Base-by-base conservation (phyloP, 2,329 filamentous ascomycete species). In the Phyllosticta citriasiana region DNA sequence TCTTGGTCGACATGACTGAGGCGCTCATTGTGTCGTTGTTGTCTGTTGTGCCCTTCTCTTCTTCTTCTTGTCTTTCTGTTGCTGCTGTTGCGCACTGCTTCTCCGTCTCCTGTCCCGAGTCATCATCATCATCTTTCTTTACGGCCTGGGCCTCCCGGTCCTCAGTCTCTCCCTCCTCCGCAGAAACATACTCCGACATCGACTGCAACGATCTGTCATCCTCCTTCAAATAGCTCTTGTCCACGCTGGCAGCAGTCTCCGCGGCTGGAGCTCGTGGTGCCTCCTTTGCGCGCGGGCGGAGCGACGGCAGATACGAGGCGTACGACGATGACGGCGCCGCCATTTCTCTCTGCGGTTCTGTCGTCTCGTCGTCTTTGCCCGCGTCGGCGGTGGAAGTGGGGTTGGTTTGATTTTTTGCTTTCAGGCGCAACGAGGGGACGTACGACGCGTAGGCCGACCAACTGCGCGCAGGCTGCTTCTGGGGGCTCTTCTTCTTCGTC, bases 11-110 rank as follows among this genome's bases (percentile, higher is more conserved):
- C 16, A 51, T 40, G 66, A 53, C 47, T 4, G 59, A 61, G 5
- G 65, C 62, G 24, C 53, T 57, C 1, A 71, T 70, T 55, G 72
- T 69, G 65, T 73, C 70, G 63, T 70, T 65, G 57, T 22, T 22
- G 19, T 22, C 19, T 22, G 19, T 22, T 22, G 19, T 22, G 2
- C 19, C 19, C 2, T 22, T 22, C 19, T 69, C 66, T 57, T 71
- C 64, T 27, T 71, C 51, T 30, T 8, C 27, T 30, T 30, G 19
- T 50, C 50, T 16, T 47, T 14, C 50, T 62, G 61, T 35, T 64
- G 66, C 64, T 50, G 65, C 64, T 30, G 1, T 22, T 22, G 27
- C 27, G 27, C 27, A 2, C 27, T 30, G 27, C 16, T 66, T 67
- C 12, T 69, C 26, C 8, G 54, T 57, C 33, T 47, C 59, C 26